Evolutionary conservation across 2,329 filamentous ascomycete genomes (phyloP), one percentile per base, ranked within the genome.

Genomic region (Microdochium paspali): DNA sequence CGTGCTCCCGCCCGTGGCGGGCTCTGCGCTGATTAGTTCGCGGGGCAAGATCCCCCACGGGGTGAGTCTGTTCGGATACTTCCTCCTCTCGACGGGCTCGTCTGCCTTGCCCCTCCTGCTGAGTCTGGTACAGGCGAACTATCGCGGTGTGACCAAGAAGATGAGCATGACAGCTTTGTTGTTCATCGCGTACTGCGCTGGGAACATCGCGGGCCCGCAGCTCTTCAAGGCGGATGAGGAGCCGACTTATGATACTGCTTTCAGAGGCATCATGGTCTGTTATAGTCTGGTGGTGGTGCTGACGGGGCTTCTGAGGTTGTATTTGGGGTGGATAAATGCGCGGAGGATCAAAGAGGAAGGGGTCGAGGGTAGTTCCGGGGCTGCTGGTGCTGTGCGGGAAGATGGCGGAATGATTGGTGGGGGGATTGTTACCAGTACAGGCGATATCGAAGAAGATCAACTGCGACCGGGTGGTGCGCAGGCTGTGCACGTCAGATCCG

Each of bases 121-220:
- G 61, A 71, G 76, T 0, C 69, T 80, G 0, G 71, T 79, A 3
- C 73, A 76, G 56, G 67, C 73, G 15, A 80, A 80, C 56, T 76
- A 72, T 53, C 68, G 71, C 12, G 77, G 77, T 15, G 72, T 77
- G 20, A 78, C 76, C 26, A 80, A 80, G 65, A 80, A 79, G 60
- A 76, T 77, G 69, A 78, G 76, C 6, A 72, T 79, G 47, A 79
- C 74, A 1, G 74, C 74, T 0, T 54, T 80, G 54, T 58, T 80
- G 3, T 79, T 80, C 51, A 56, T 79, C 10, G 71, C 70, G 3
- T 80, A 79, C 53, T 80, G 76, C 46, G 60, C 67, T 1, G 77
- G 77, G 1, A 80, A 80, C 50, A 77, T 80, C 43, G 64, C 67
- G 1, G 76, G 77, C 0, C 77, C 77, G 2, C 76, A 79, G 42